Conservation (phyloP, 2,329 filamentous ascomycete species). For the Thielaviopsis cerberus region DNA sequence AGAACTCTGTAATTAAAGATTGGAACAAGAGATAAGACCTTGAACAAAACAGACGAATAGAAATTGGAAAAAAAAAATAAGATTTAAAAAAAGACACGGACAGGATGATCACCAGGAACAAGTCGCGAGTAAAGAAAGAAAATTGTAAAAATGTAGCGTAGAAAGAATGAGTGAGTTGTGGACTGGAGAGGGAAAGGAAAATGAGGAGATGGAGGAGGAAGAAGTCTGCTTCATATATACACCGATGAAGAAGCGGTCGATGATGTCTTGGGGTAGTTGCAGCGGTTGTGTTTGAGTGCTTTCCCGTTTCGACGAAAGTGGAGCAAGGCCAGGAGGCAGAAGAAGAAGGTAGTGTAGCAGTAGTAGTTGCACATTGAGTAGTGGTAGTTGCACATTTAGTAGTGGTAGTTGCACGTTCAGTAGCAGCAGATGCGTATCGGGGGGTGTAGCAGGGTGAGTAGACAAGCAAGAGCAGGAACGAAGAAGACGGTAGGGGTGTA, state of each 20-base stretch:
- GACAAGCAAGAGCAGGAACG: not conserved
- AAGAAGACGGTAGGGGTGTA: not conserved
- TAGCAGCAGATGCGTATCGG: not conserved
- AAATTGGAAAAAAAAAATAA: slow-evolving; percentile 8
- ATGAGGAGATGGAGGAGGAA: not conserved
- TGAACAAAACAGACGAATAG: slow-evolving; percentile 7
- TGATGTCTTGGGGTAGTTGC: not conserved
- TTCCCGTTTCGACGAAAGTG: too few relatives aligned
- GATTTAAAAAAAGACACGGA: slow-evolving; percentile 5
- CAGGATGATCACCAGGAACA: slow-evolving; percentile 11
- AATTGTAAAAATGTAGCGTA: not conserved
- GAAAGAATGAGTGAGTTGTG: slow-evolving; percentile 9
- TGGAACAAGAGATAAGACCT: not conserved
- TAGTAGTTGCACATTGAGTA: not conserved
- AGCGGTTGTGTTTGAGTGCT: too few relatives aligned
- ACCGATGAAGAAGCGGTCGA: not conserved
- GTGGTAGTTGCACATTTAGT: too few relatives aligned
- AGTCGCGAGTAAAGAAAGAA: slow-evolving; percentile 9
- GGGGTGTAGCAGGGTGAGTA: not conserved
- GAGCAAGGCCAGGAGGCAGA: too few relatives aligned
- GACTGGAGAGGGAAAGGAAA: slow-evolving; percentile 7
- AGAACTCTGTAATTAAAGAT: slow-evolving; percentile 7
- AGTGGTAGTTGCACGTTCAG: not conserved
- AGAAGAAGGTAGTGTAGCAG: not conserved
- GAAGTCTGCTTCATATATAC: not conserved